A percentile compares a stretch with the other conserved stretches of the same genome.
Conservation (phyloP, 2,329 filamentous ascomycete species). For the Exserohilum rostratum region DNA sequence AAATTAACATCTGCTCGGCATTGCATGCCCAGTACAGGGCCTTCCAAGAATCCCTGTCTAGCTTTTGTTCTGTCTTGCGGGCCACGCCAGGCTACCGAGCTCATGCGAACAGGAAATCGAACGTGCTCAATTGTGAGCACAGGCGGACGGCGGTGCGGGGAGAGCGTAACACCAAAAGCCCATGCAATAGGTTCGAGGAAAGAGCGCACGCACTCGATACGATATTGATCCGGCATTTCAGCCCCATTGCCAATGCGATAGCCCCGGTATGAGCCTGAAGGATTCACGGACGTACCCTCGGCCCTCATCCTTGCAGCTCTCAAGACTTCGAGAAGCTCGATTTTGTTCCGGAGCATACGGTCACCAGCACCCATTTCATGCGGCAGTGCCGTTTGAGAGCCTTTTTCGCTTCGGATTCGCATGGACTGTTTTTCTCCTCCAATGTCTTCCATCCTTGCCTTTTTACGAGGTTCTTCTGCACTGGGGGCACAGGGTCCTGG, state of each 20-base stretch:
- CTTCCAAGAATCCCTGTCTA: slow-evolving; percentile 62
- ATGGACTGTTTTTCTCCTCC: slow-evolving; percentile 20
- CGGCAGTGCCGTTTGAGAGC: slow-evolving; percentile 8
- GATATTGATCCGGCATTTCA: slow-evolving; percentile 65
- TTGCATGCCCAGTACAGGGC: slow-evolving; percentile 63
- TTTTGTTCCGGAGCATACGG: slow-evolving; percentile 31
- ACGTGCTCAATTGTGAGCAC: slow-evolving; percentile 57
- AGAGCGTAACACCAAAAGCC: slow-evolving; percentile 63
- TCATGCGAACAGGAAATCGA: slow-evolving; percentile 63
- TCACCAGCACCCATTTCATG: slow-evolving; percentile 25
- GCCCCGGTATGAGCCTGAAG: slow-evolving; percentile 59
- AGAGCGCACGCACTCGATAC: slow-evolving; percentile 61
- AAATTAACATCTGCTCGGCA: slow-evolving; percentile 63
- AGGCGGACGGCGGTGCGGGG: slow-evolving; percentile 54
- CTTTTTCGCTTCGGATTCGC: slow-evolving; percentile 17
- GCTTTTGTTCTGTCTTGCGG: slow-evolving; percentile 60
- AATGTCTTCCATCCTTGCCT: slow-evolving; percentile 44
- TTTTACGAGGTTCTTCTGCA: slow-evolving; percentile 46
- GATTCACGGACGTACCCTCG: slow-evolving; percentile 29
- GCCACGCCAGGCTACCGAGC: slow-evolving; percentile 59
- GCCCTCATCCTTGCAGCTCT: slow-evolving; percentile 28
- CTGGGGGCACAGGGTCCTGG: slow-evolving; percentile 15
- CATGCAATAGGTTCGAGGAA: slow-evolving; percentile 65
- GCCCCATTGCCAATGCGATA: slow-evolving; percentile 62
- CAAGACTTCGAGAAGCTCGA: slow-evolving; percentile 34